Conservation (phyloP, 495 filamentous ascomycete species). For the Penicillium parvum region DNA sequence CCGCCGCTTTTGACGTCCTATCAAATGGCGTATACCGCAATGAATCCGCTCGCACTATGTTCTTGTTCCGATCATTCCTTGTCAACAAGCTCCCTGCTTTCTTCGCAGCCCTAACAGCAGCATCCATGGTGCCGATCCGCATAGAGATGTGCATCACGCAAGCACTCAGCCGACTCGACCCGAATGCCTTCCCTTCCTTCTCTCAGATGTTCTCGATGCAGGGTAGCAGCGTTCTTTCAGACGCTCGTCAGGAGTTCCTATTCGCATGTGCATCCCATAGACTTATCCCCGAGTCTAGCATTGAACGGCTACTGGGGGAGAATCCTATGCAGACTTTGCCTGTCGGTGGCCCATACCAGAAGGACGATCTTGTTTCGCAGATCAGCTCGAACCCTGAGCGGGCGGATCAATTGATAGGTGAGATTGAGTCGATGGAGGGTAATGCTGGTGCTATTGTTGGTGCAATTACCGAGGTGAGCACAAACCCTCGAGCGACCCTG, state of each 20-base stretch:
- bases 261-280: conserved; percentile 86
- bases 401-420: conserved; percentile 66
- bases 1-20: conserved; percentile 83
- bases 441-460: conserved; percentile 87
- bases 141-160: conserved; percentile 76
- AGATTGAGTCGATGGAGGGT: conserved; percentile 90
- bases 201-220: conserved; percentile 77
- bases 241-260: conserved; percentile 85
- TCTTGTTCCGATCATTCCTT: conserved; percentile 83
- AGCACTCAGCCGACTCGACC: conserved; percentile 70
- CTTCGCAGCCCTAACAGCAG: conserved; percentile 56
- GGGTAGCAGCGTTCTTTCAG: conserved; percentile 68
- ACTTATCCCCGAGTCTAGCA: conserved; percentile 70
- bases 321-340: conserved; percentile 80
- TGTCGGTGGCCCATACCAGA: conserved; percentile 65
- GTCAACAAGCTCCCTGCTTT: conserved; percentile 89
- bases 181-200: conserved; percentile 73
- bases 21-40: conserved; percentile 80
- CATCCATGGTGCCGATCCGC: conserved; percentile 61
- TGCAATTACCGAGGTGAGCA: conserved; percentile 69
- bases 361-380: conserved; percentile 69
- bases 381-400: conserved; percentile 67
- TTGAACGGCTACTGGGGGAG: conserved; percentile 78
- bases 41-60: conserved; percentile 65
- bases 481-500: neutral